A percentile compares a stretch with the other conserved stretches of the same genome.
Conservation (phyloP, 2,329 filamentous ascomycete species). For the Colletotrichum tamarilloi region DNA sequence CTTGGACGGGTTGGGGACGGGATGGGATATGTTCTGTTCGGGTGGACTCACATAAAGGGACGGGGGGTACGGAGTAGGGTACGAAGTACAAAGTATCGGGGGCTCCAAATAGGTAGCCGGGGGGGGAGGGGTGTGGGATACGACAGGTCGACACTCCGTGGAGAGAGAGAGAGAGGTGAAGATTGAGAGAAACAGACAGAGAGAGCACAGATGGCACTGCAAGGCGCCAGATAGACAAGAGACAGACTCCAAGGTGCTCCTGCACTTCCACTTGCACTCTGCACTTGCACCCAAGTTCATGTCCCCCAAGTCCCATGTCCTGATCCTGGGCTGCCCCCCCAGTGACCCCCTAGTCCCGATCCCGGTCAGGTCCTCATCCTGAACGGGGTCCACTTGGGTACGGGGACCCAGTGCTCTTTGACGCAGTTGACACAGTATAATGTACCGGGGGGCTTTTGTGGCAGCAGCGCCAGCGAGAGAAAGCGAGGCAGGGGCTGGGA, state of each 20-base stretch:
- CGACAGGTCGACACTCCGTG: neutral
- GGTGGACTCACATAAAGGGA: constrained; percentile 21
- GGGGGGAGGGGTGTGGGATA: neutral
- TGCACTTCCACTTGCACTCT: neutral
- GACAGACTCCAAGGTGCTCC: constrained; percentile 16
- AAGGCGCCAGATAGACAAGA: constrained; percentile 27
- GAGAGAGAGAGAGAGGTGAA: neutral
- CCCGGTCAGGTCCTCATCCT: constrained; percentile 18
- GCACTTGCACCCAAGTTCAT: constrained; percentile 14
- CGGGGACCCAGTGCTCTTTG: constrained; percentile 17
- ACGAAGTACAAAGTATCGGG: constrained; percentile 2
- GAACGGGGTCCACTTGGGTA: constrained; percentile 19
- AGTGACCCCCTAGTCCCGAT: constrained; percentile 21
- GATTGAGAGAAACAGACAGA: neutral
- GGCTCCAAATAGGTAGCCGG: constrained; percentile 26
- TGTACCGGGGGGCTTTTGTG: neutral
- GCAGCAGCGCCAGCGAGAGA: neutral
- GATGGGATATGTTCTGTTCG: constrained; percentile 15
- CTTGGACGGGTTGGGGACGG: constrained; percentile 3
- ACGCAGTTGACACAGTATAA: neutral
- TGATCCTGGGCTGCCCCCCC: constrained; percentile 10
- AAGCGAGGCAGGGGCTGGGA: constrained; percentile 17
- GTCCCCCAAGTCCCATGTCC: constrained; percentile 10
- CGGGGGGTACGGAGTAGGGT: constrained; percentile 4
- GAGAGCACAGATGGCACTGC: constrained; percentile 28